phyloP scores from a whole-genome alignment of 1,284 basidiomycete species.

The Bondarzewia mesenterica region DNA sequence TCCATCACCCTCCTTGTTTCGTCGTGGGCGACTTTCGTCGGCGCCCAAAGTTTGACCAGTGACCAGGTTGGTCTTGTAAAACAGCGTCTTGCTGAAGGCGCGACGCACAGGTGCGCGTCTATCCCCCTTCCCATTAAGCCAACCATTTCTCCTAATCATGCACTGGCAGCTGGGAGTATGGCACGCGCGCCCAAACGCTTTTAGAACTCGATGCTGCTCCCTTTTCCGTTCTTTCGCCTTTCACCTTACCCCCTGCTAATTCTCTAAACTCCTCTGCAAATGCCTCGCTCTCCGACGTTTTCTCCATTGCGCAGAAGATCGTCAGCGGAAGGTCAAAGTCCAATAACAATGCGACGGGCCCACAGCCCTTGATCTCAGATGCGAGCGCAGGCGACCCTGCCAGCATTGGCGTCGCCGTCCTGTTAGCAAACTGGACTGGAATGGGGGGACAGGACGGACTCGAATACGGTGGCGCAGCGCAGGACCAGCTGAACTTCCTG shows the following conservation, averaged over 20 bases:
- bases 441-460: constrained; percentile 17
- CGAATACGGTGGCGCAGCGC: constrained; percentile 57
- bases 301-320: constrained; percentile 48
- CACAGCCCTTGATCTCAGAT: constrained; percentile 43
- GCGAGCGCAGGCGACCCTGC: constrained; percentile 77
- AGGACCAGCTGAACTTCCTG: constrained; percentile 66
- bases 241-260: constrained; percentile 26
- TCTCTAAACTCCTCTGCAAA: constrained; percentile 27
- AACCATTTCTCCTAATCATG: not conserved
- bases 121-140: not conserved
- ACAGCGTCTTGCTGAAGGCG: constrained; percentile 36
- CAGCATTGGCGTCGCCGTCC: constrained; percentile 70
- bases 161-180: constrained; percentile 68
- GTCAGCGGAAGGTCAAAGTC: constrained; percentile 37
- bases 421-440: constrained; percentile 72
- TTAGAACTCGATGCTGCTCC: constrained; percentile 58
- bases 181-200: constrained; percentile 68
- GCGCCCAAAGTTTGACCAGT: constrained; percentile 24
- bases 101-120: constrained; percentile 36
- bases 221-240: constrained; percentile 51
- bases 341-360: constrained; percentile 32
- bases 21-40: not conserved
- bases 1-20: not conserved
- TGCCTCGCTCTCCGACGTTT: constrained; percentile 40
- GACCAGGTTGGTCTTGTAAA: constrained; percentile 29